phyloP scores from a whole-genome alignment of 2,329 filamentous ascomycete genomes.

The Blastomyces emzantsi region DNA sequence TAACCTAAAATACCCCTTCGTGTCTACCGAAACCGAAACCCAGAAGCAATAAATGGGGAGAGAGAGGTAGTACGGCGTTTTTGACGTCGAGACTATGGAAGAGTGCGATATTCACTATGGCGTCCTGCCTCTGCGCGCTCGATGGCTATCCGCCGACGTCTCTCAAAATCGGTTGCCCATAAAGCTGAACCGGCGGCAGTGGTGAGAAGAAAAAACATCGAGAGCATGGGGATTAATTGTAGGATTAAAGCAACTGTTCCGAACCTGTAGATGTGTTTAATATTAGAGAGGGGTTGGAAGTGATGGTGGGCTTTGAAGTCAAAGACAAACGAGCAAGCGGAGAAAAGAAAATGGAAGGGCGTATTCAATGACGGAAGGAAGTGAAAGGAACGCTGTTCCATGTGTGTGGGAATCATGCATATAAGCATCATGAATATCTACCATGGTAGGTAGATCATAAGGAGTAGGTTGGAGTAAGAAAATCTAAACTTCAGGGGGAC shows the following conservation, averaged over 20 bases:
- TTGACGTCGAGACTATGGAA: conserved; percentile 19
- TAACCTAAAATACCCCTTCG: not conserved
- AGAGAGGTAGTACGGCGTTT: not conserved
- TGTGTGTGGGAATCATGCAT: not conserved
- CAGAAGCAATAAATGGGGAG: conserved; percentile 1
- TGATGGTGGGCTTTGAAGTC: not conserved
- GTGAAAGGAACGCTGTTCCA: not conserved
- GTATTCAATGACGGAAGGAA: conserved; percentile 2
- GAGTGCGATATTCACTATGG: conserved; percentile 31
- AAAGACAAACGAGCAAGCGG: not conserved
- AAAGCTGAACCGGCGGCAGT: conserved; percentile 75
- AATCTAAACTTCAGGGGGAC: conserved; percentile 13
- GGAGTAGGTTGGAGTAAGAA: conserved; percentile 1
- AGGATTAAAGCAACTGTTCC: conserved; percentile 75
- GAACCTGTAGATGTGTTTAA: conserved; percentile 45
- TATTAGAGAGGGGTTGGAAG: no score
- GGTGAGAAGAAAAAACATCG: conserved; percentile 90
- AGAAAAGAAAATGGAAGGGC: no score
- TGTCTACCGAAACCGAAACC: not conserved
- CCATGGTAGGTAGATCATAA: not conserved
- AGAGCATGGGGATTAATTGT: conserved; percentile 79
- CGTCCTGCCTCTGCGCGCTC: conserved; percentile 12
- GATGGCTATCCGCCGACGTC: conserved; percentile 10
- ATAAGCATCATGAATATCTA: not conserved
- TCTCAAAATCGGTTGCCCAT: conserved; percentile 74